A percentile compares a stretch with the other conserved stretches of the same genome.
phyloP scores from a whole-genome alignment of 148 eudicot genomes.

The Bassia scoparia region DNA sequence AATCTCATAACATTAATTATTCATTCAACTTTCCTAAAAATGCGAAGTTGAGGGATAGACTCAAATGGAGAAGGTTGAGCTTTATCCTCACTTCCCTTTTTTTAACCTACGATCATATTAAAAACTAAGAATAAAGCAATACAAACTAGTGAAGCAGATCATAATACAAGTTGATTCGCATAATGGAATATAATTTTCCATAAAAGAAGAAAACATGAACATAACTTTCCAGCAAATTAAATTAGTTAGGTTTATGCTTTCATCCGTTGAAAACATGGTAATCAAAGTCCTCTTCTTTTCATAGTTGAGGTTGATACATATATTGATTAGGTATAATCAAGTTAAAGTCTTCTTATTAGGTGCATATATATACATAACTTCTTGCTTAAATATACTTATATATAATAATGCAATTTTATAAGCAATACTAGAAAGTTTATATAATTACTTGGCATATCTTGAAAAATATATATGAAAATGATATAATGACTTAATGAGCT shows the following conservation, averaged over 20 bases:
- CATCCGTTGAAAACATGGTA: slow-evolving; percentile 6
- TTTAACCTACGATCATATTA: too few relatives aligned
- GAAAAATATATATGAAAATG: slow-evolving; percentile 8
- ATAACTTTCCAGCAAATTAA: slow-evolving; percentile 3
- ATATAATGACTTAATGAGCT: neutral
- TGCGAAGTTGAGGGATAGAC: too few relatives aligned
- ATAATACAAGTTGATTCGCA: too few relatives aligned
- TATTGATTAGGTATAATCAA: neutral
- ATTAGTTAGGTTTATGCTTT: slow-evolving; percentile 12
- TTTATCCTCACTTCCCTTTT: too few relatives aligned
- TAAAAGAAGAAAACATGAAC: neutral
- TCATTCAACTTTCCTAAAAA: too few relatives aligned
- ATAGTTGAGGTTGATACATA: neutral
- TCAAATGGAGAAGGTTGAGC: too few relatives aligned
- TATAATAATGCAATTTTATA: too few relatives aligned
- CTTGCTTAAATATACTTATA: too few relatives aligned
- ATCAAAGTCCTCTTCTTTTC: neutral
- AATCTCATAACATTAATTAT: too few relatives aligned
- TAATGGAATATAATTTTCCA: neutral
- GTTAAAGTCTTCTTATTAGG: slow-evolving; percentile 5
- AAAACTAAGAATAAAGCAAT: too few relatives aligned
- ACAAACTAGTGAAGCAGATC: too few relatives aligned
- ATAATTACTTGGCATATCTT: too few relatives aligned
- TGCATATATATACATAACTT: neutral
- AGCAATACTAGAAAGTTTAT: neutral